phyloP scores from a whole-genome alignment of 495 filamentous ascomycete species.

The Entonaema liquescens region DNA sequence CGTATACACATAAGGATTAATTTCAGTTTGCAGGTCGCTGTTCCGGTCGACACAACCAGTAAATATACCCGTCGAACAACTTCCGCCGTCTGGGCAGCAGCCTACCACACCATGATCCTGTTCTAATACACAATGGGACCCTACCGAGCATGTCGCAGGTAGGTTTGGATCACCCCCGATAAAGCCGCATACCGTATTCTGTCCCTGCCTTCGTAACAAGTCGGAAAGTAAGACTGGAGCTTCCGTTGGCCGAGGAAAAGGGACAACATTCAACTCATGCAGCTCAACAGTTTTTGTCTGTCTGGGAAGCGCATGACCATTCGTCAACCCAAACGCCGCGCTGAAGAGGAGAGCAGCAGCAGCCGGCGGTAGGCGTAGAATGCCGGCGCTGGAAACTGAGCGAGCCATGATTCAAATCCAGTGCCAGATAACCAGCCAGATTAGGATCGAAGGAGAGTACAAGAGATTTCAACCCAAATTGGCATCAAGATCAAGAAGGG shows the following conservation, averaged over 20 bases:
- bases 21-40: slow-evolving; percentile 55
- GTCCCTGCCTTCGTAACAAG: slow-evolving; percentile 48
- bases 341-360: slow-evolving; percentile 54
- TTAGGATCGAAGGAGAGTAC: slow-evolving; percentile 9
- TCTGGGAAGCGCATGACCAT: slow-evolving; percentile 49
- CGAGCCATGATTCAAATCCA: slow-evolving; percentile 43
- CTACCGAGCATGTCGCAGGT: slow-evolving; percentile 58
- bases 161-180: slow-evolving; percentile 53
- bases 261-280: slow-evolving; percentile 52
- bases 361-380: slow-evolving; percentile 52
- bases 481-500: slow-evolving; percentile 41
- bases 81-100: slow-evolving; percentile 57
- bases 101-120: slow-evolving; percentile 54
- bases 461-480: slow-evolving; percentile 28
- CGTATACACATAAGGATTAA: slow-evolving; percentile 59
- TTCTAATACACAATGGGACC: slow-evolving; percentile 61
- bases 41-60: slow-evolving; percentile 59
- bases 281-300: slow-evolving; percentile 52
- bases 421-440: slow-evolving; percentile 22
- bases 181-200: slow-evolving; percentile 59
- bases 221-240: slow-evolving; percentile 49
- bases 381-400: slow-evolving; percentile 44
- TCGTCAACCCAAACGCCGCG: slow-evolving; percentile 45
- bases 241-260: slow-evolving; percentile 55
- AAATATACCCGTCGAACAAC: slow-evolving; percentile 58